A percentile compares a stretch with the other conserved stretches of the same genome.
Conservation (phyloP, 1,284 basidiomycete species). For the Vanrija sp. region DNA sequence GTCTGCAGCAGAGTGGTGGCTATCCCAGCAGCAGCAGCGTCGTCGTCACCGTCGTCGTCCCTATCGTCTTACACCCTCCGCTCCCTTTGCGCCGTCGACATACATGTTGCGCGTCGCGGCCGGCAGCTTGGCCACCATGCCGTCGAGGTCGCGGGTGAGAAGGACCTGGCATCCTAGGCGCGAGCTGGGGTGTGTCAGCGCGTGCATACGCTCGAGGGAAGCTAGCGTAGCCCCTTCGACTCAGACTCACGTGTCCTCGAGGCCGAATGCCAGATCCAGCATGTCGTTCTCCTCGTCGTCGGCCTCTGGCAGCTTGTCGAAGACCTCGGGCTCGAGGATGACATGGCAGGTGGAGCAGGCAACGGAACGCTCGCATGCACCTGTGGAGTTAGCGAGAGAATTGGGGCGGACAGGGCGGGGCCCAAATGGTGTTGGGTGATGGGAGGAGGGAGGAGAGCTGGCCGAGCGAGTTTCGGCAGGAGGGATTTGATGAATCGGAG, state of each 20-base stretch:
- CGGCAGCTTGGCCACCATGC: slow-evolving; percentile 79
- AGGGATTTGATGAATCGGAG: no score
- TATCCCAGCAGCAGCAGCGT: no score
- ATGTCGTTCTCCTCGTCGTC: slow-evolving; percentile 98
- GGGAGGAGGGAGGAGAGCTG: not conserved
- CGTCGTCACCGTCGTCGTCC: no score
- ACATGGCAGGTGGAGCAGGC: slow-evolving; percentile 98
- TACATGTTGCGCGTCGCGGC: slow-evolving; percentile 96
- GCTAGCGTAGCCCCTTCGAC: not conserved
- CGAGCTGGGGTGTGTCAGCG: slow-evolving; percentile 47
- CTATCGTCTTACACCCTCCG: no score
- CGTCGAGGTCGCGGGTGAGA: slow-evolving; percentile 76
- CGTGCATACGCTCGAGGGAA: no score
- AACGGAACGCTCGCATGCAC: slow-evolving; percentile 92
- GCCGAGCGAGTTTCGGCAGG: no score
- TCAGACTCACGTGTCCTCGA: slow-evolving; percentile 81
- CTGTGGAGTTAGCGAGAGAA: slow-evolving; percentile 48
- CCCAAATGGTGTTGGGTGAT: not conserved
- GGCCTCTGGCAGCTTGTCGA: slow-evolving; percentile 82
- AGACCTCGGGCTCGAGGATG: slow-evolving; percentile 76
- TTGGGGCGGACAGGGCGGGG: not conserved
- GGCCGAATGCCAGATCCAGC: slow-evolving; percentile 95
- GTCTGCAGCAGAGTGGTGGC: no score
- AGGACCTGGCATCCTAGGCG: slow-evolving; percentile 73
- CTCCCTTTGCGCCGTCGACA: slow-evolving; percentile 59